These are phyloP conservation scores for Globisporangium alternatum DNA, from an alignment of 352 stramenopile species.

Conservation along the genomic window DNA sequence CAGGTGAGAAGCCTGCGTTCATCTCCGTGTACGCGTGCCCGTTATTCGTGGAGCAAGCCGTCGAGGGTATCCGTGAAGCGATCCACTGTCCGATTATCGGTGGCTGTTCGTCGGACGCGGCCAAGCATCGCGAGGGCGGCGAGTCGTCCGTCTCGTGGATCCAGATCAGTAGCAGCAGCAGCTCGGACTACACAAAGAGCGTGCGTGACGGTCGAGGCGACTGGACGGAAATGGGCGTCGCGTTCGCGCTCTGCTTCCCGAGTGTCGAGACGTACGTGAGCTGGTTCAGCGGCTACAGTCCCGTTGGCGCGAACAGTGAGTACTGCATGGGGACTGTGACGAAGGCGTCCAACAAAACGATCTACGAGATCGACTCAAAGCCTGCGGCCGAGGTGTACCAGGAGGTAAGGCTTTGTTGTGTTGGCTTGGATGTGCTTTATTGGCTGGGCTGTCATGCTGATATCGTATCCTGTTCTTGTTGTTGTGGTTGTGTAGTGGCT, in stretches of 20 bases:
- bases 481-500: slow-evolving; percentile 50
- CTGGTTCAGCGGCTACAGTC: slow-evolving; percentile 87
- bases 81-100: slow-evolving; percentile 81
- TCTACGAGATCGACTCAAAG: slow-evolving; percentile 85
- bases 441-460: slow-evolving; percentile 1
- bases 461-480: not conserved
- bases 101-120: slow-evolving; percentile 78
- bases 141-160: slow-evolving; percentile 77
- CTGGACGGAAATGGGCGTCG: slow-evolving; percentile 78
- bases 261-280: slow-evolving; percentile 86
- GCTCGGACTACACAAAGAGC: slow-evolving; percentile 75
- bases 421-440: not conserved
- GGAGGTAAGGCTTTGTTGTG: slow-evolving; percentile 37
- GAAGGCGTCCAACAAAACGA: slow-evolving; percentile 82
- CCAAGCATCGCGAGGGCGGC: slow-evolving; percentile 56
- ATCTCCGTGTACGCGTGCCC: slow-evolving; percentile 78
- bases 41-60: slow-evolving; percentile 77
- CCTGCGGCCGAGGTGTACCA: slow-evolving; percentile 80
- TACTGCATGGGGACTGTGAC: slow-evolving; percentile 86
- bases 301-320: slow-evolving; percentile 64
- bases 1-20: slow-evolving; percentile 73
- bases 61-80: slow-evolving; percentile 78
- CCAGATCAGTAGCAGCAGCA: slow-evolving; percentile 85
- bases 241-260: slow-evolving; percentile 79
- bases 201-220: slow-evolving; percentile 66